Evolutionary conservation across 1,284 basidiomycete genomes (phyloP).

Genomic region (Moesziomyces sp.): DNA sequence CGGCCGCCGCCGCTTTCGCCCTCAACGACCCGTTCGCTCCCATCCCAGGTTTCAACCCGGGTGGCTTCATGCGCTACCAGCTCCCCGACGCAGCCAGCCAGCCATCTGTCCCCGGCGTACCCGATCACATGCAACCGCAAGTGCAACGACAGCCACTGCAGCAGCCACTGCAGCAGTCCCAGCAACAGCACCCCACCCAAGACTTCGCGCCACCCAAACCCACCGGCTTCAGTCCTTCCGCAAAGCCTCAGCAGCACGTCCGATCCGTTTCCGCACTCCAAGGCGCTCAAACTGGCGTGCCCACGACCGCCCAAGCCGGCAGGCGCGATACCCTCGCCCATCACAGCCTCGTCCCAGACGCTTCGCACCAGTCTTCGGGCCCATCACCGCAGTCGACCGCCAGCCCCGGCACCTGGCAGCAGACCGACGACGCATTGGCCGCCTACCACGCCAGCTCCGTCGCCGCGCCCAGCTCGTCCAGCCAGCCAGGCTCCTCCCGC

Average conservation of each 20-base stretch:
- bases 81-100: constrained; percentile 4
- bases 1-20: constrained; percentile 5
- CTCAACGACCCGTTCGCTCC: constrained; percentile 10
- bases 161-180: constrained; percentile 6
- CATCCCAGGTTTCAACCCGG: constrained; percentile 18
- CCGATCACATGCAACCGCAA: constrained; percentile 6
- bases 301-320: background rate
- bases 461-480: constrained; percentile 17
- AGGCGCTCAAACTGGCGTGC: background rate
- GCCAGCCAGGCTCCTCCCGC: constrained; percentile 20
- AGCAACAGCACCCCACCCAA: constrained; percentile 6
- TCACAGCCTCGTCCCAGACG: background rate
- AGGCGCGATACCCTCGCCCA: constrained; percentile 6
- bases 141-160: constrained; percentile 11
- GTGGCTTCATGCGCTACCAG: constrained; percentile 28
- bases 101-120: background rate
- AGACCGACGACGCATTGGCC: constrained; percentile 20
- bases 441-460: constrained; percentile 39
- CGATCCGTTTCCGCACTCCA: constrained; percentile 6
- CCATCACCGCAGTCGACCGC: constrained; percentile 14
- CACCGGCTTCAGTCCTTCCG: constrained; percentile 2
- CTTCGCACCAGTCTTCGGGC: constrained; percentile 3
- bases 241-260: constrained; percentile 1
- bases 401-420: constrained; percentile 15
- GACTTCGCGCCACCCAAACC: constrained; percentile 1